Evolutionary conservation across 2,329 filamentous ascomycete genomes (phyloP), one percentile per base, ranked within the genome.

Genomic region (Pseudocercospora crystallina): DNA sequence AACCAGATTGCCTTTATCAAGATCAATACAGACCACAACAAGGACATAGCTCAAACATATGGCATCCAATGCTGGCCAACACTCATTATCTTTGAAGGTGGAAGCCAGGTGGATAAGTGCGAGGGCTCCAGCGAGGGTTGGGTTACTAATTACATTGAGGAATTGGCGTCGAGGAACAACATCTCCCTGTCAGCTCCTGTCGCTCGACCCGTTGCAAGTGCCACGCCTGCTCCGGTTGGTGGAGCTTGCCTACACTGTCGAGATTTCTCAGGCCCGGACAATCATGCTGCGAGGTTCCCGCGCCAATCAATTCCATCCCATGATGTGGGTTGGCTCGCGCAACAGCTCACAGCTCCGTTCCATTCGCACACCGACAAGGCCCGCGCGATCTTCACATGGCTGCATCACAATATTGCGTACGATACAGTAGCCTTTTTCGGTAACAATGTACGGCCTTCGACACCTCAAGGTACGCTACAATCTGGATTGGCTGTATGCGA

Each of bases 331-430:
- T 88, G 88, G 73, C 78, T 99, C 17, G 90, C 91, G 0, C 80
- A 82, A 44, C 82, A 87, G 44, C 80, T 97, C 14, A 95, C 90
- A 50, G 76, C 79, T 3, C 86, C 87, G 0, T 96, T 97, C 65
- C 72, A 83, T 1, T 96, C 89, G 0, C 92, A 86, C 1, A 96
- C 92, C 0, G 92, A 97, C 70, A 96, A 96, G 73, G 92, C 94
- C 2, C 81, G 94, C 26, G 90, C 84, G 2, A 89, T 99, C 53
- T 97, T 97, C 67, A 89, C 88, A 1, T 99, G 94, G 94, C 83
- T 91, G 35, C 92, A 97, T 71, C 85, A 97, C 70, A 97, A 97
- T 62, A 85, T 99, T 51, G 79, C 79, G 40, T 99, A 97, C 68
- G 89, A 97, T 66, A 83, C 84, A 0, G 78, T 82, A 20, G 80